These are phyloP conservation scores for Myxozyma udenii DNA, from an alignment of 805 yeast species.

Conservation along the genomic window DNA sequence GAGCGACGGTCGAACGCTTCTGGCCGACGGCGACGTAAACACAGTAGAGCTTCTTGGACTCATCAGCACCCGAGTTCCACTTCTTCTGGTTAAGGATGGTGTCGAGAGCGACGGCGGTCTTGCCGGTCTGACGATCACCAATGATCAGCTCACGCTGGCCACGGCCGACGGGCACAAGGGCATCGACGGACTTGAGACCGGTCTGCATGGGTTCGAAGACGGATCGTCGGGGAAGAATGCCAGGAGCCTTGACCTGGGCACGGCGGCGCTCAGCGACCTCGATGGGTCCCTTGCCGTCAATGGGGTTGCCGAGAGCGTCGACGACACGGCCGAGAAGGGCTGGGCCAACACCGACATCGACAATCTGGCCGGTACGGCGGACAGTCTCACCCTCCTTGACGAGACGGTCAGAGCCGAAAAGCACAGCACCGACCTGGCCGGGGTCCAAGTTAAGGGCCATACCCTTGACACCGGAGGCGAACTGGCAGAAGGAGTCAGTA, in stretches of 20 bases:
- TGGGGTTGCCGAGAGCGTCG: slow-evolving; percentile 98
- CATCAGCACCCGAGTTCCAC: slow-evolving; percentile 94
- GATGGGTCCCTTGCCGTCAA: slow-evolving; percentile 99
- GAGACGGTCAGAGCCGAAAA: slow-evolving; percentile 97
- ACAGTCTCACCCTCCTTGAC: slow-evolving; percentile 99
- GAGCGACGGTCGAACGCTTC: slow-evolving; percentile 99
- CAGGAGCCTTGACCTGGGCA: slow-evolving; percentile 99
- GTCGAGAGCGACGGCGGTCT: slow-evolving; percentile 98
- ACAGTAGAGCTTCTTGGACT: slow-evolving; percentile 97
- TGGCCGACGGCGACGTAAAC: slow-evolving; percentile 99
- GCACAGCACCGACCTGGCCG: slow-evolving; percentile 99
- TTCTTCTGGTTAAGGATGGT: slow-evolving; percentile 98
- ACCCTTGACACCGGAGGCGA: slow-evolving; percentile 99
- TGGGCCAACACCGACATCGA: slow-evolving; percentile 98
- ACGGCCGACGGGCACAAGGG: slow-evolving; percentile 99
- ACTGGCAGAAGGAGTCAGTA: slow-evolving; percentile 38
- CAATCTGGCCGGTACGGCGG: slow-evolving; percentile 99
- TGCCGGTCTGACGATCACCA: slow-evolving; percentile 99
- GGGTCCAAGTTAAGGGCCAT: slow-evolving; percentile 99
- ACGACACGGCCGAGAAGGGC: slow-evolving; percentile 98
- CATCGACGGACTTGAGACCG: slow-evolving; percentile 98
- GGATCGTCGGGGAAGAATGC: slow-evolving; percentile 98
- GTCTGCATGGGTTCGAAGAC: slow-evolving; percentile 99
- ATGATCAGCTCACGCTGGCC: slow-evolving; percentile 99
- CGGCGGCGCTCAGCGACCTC: slow-evolving; percentile 78